Evolutionary conservation across 2,329 filamentous ascomycete species (phyloP).

Genomic region (Rhynchosporium graminicola): DNA sequence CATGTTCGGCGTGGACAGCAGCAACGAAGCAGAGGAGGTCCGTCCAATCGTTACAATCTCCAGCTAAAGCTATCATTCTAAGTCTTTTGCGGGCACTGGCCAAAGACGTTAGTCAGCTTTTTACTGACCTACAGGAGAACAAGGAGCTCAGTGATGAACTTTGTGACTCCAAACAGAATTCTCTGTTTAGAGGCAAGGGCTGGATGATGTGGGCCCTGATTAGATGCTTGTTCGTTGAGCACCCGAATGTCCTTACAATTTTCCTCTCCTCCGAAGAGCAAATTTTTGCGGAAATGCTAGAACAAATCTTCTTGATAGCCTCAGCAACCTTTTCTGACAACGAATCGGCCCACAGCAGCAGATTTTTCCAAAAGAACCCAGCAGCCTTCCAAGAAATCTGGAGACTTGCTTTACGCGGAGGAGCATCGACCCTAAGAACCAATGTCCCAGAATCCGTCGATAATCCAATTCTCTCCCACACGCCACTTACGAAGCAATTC

Average conservation of each 20-base stretch:
- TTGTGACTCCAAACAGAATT: conserved; percentile 21
- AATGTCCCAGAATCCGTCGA: conserved; percentile 10
- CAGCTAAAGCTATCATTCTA: conserved; percentile 24
- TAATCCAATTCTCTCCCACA: conserved; percentile 32
- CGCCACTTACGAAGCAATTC: conserved; percentile 30
- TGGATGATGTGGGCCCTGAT: conserved; percentile 32
- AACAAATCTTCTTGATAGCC: conserved; percentile 35
- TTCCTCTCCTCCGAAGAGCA: conserved; percentile 24
- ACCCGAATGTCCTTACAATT: conserved; percentile 34
- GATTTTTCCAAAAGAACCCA: conserved; percentile 25
- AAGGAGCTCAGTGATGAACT: conserved; percentile 11
- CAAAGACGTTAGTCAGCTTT: conserved; percentile 22
- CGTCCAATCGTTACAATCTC: background rate
- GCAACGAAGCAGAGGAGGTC: conserved; percentile 25
- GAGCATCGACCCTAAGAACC: background rate
- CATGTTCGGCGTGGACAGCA: conserved; percentile 34
- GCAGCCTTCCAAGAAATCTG: conserved; percentile 33
- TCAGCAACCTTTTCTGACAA: conserved; percentile 25
- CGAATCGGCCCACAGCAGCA: background rate
- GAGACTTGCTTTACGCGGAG: conserved; percentile 29
- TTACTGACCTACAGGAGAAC: conserved; percentile 15
- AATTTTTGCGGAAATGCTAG: conserved; percentile 28
- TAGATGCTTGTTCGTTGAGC: conserved; percentile 35
- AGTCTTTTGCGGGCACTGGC: conserved; percentile 25
- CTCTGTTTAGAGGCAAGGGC: conserved; percentile 23